A percentile compares a stretch with the other conserved stretches of the same genome.
Conservation (phyloP, 352 stramenopile genomes). For the Globisporangium echinulatum region DNA sequence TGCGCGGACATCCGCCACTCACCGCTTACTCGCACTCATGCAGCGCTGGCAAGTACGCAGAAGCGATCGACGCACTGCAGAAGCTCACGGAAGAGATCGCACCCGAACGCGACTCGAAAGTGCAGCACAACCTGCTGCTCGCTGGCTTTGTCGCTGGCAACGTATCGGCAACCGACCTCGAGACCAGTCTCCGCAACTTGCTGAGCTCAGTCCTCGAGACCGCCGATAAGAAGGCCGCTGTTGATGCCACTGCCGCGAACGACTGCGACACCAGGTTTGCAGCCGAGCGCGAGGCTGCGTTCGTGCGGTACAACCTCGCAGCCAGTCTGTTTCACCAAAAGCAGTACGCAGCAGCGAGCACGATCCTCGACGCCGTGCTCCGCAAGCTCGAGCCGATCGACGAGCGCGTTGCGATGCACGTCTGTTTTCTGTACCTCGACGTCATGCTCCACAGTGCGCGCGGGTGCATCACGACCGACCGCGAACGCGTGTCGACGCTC, state of each 20-base stretch:
- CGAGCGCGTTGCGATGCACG: conserved; percentile 89
- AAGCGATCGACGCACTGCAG: conserved; percentile 77
- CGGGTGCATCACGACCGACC: conserved; percentile 77
- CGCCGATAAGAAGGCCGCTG: conserved; percentile 37
- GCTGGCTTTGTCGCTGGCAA: conserved; percentile 59
- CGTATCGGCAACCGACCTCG: conserved; percentile 62
- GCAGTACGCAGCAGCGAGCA: conserved; percentile 84
- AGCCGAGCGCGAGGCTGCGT: conserved; percentile 79
- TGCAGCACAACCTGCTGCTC: conserved; percentile 81
- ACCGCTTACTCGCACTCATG: not conserved
- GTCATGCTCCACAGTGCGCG: conserved; percentile 87
- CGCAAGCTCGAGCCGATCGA: conserved; percentile 88
- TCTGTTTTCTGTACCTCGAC: conserved; percentile 91
- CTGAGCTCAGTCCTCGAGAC: conserved; percentile 33
- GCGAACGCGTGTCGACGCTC: conserved; percentile 49
- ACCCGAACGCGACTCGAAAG: conserved; percentile 67
- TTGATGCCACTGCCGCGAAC: conserved; percentile 1
- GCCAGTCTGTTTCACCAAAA: conserved; percentile 84
- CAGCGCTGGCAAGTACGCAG: conserved; percentile 80
- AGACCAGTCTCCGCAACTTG: conserved; percentile 60
- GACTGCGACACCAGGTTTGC: conserved; percentile 33
- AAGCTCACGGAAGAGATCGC: conserved; percentile 81
- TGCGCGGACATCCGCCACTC: no score
- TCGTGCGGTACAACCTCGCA: conserved; percentile 89
- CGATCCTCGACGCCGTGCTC: conserved; percentile 82